Evolutionary conservation across 2,329 filamentous ascomycete genomes (phyloP).

Genomic region (Colletotrichum sojae): DNA sequence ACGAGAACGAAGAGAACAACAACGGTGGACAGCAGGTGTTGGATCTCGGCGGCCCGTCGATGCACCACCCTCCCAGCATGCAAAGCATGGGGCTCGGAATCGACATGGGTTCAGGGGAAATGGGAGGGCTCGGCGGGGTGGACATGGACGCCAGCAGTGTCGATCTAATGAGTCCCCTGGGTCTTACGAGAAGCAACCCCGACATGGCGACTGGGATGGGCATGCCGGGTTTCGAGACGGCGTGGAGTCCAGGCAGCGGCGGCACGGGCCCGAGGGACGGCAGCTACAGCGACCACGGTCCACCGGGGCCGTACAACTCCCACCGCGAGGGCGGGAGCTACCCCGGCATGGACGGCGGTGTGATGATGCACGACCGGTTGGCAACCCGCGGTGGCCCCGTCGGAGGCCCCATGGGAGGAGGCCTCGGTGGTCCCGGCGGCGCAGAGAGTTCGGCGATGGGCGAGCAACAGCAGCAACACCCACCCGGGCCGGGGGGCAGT

Average conservation of each 20-base stretch:
- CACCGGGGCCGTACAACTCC: constrained; percentile 4
- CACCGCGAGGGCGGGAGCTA: constrained; percentile 16
- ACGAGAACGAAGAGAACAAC: constrained; percentile 30
- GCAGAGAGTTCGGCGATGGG: not conserved
- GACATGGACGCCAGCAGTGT: constrained; percentile 35
- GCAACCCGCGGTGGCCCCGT: constrained; percentile 12
- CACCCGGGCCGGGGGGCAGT: constrained; percentile 4
- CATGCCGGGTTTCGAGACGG: constrained; percentile 34
- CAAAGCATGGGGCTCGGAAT: constrained; percentile 29
- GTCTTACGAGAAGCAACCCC: constrained; percentile 37
- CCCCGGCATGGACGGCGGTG: constrained; percentile 11
- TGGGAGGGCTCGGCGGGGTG: constrained; percentile 20
- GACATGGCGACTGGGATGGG: constrained; percentile 35
- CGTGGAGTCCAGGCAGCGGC: constrained; percentile 38
- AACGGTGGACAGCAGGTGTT: constrained; percentile 11
- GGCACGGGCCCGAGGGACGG: constrained; percentile 31
- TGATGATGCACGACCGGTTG: constrained; percentile 30
- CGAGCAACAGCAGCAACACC: constrained; percentile 29
- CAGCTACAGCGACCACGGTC: constrained; percentile 23
- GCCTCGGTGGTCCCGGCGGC: constrained; percentile 8
- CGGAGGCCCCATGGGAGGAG: constrained; percentile 11
- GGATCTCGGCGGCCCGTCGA: constrained; percentile 17
- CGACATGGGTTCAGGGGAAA: constrained; percentile 16
- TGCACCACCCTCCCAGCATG: constrained; percentile 22
- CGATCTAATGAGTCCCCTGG: constrained; percentile 39